A percentile compares a stretch with the other conserved stretches of the same genome.
phyloP scores from a whole-genome alignment of 2,329 filamentous ascomycete genomes.

The Colletotrichum australisinense region DNA sequence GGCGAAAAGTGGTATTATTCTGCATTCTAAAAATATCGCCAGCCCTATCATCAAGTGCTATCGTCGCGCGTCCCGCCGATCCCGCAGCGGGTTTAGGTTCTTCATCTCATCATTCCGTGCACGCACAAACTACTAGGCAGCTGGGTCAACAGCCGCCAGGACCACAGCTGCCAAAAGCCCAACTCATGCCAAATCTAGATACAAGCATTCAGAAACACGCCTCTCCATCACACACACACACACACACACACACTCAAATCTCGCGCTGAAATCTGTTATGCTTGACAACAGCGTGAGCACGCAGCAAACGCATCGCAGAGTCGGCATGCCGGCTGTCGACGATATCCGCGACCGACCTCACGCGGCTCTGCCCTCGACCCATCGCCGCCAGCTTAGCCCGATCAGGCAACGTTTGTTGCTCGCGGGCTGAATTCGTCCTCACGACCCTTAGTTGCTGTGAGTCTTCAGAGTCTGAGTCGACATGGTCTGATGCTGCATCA shows the following conservation, averaged over 20 bases:
- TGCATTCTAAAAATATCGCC: conserved; percentile 5
- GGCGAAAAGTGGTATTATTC: neutral
- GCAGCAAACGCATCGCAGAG: conserved; percentile 18
- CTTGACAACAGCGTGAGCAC: conserved; percentile 14
- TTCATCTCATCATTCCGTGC: neutral
- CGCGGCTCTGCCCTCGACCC: neutral
- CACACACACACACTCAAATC: neutral
- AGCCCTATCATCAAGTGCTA: neutral
- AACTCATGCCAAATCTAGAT: neutral
- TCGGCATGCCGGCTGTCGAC: conserved; percentile 18
- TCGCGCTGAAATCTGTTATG: conserved; percentile 8
- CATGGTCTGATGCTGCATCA: neutral
- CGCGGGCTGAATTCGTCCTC: neutral
- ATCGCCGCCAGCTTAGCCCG: neutral
- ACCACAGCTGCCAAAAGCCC: neutral
- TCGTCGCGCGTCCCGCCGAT: neutral
- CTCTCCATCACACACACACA: no score
- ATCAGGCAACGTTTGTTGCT: neutral
- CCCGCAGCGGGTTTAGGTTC: conserved; percentile 8
- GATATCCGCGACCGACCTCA: neutral
- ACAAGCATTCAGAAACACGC: neutral
- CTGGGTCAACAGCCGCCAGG: neutral
- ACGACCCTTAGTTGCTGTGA: neutral
- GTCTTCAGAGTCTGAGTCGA: neutral
- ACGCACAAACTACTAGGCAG: neutral